Evolutionary conservation across 305 asterid genomes (phyloP).

Genomic region (Salvia sclarea): DNA sequence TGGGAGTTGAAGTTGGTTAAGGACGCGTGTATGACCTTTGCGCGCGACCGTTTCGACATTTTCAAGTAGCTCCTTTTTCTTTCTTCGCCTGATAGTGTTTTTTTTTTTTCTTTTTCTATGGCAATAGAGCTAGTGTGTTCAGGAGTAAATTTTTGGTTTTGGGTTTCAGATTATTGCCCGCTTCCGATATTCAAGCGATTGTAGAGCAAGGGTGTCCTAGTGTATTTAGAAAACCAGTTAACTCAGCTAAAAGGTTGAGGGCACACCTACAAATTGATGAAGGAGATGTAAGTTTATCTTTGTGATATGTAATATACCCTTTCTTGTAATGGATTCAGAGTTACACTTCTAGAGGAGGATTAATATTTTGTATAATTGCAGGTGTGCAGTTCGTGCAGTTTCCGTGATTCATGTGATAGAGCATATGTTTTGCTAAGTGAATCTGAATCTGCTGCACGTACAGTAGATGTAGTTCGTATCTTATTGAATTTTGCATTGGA

Average conservation of each 20-base stretch:
- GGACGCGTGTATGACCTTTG: constrained; percentile 73
- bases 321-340: no score
- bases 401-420: constrained; percentile 86
- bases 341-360: background rate
- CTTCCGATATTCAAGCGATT: constrained; percentile 60
- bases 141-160: constrained; percentile 3
- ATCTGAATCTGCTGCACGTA: constrained; percentile 65
- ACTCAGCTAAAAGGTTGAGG: constrained; percentile 87
- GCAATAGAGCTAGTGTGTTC: background rate
- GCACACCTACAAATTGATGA: constrained; percentile 72
- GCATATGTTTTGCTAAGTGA: constrained; percentile 62
- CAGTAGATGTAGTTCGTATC: constrained; percentile 79
- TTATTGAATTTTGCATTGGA: constrained; percentile 70
- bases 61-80: constrained; percentile 49
- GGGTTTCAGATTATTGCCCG: constrained; percentile 64
- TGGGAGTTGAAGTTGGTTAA: constrained; percentile 59
- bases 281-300: constrained; percentile 60
- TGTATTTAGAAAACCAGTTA: constrained; percentile 73
- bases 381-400: constrained; percentile 76
- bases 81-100: no score
- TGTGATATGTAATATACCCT: constrained; percentile 3
- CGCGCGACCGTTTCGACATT: constrained; percentile 81
- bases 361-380: constrained; percentile 32
- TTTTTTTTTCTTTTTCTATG: background rate
- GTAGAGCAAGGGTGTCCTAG: constrained; percentile 85